phyloP scores from a whole-genome alignment of 306 rosid genomes.

The Neltuma alba region DNA sequence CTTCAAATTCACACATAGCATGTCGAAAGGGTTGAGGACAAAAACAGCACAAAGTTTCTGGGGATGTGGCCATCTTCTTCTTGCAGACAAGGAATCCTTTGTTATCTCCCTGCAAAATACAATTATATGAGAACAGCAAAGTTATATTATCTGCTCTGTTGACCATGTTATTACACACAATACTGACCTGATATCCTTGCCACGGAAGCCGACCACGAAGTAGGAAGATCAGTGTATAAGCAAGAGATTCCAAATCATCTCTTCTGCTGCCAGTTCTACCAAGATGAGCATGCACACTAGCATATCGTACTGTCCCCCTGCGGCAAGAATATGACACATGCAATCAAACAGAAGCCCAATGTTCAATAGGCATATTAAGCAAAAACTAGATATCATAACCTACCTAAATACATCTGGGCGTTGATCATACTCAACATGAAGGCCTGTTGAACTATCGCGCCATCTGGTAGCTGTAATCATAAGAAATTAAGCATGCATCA shows the following conservation, averaged over 20 bases:
- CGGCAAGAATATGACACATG: conserved; percentile 17
- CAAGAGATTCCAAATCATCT: conserved; percentile 88
- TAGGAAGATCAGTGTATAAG: conserved; percentile 70
- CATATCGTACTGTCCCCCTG: conserved; percentile 85
- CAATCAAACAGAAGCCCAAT: conserved; percentile 24
- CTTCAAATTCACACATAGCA: too few relatives aligned
- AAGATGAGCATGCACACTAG: conserved; percentile 83
- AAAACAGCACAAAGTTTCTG: conserved; percentile 63
- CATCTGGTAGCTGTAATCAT: conserved; percentile 60
- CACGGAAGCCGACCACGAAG: conserved; percentile 79
- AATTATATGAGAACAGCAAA: neutral
- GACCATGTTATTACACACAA: neutral
- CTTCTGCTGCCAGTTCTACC: conserved; percentile 90
- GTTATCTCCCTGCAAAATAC: conserved; percentile 67
- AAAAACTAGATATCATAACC: neutral
- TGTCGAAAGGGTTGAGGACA: conserved; percentile 68
- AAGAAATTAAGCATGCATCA: neutral
- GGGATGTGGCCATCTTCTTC: conserved; percentile 80
- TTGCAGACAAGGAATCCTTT: conserved; percentile 81
- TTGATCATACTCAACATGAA: conserved; percentile 82
- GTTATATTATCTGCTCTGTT: neutral
- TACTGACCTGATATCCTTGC: conserved; percentile 76
- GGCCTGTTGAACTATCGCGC: conserved; percentile 59
- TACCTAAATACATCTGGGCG: conserved; percentile 85
- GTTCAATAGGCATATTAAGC: conserved; percentile 7